Evolutionary conservation across 2,329 filamentous ascomycete genomes (phyloP).

Genomic region (Aspergillus texensis): DNA sequence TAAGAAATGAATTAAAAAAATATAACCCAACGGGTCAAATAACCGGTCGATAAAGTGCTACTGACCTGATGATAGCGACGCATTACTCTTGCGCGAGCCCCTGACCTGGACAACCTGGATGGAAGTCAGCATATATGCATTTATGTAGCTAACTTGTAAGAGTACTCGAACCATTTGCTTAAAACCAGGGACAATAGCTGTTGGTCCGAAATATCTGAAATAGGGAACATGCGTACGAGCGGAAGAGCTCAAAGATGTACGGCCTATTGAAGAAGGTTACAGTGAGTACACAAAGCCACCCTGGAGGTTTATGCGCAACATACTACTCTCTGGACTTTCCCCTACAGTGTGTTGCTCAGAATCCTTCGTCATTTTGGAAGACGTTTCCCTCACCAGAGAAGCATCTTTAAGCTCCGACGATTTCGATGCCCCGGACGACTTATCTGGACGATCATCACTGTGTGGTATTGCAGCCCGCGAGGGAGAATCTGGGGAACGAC

Average conservation of each 20-base stretch:
- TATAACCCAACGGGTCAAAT: not conserved
- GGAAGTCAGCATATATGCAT: constrained; percentile 44
- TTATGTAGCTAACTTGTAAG: not conserved
- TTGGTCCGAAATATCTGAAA: constrained; percentile 87
- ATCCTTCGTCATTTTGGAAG: constrained; percentile 26
- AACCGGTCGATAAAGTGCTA: not conserved
- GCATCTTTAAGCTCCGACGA: constrained; percentile 22
- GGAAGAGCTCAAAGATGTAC: constrained; percentile 41
- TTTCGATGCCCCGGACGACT: constrained; percentile 19
- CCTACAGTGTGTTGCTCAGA: constrained; percentile 26
- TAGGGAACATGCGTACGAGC: constrained; percentile 68
- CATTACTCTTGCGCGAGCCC: constrained; percentile 51
- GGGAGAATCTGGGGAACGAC: constrained; percentile 31
- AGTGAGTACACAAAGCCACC: constrained; percentile 11
- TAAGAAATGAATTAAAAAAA: not conserved
- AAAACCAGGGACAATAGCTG: constrained; percentile 87
- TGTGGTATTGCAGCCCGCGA: constrained; percentile 11
- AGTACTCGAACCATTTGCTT: constrained; percentile 76
- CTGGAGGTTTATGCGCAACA: constrained; percentile 17
- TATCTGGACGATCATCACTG: constrained; percentile 13
- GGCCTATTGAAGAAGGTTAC: constrained; percentile 24
- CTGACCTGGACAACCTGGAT: constrained; percentile 61
- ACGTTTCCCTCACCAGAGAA: constrained; percentile 18
- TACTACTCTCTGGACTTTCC: constrained; percentile 43
- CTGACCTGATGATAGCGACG: constrained; percentile 43